These are phyloP conservation scores for Chlorella sp. DNA, from an alignment of 139 green algal genomes.

Conservation along the genomic window DNA sequence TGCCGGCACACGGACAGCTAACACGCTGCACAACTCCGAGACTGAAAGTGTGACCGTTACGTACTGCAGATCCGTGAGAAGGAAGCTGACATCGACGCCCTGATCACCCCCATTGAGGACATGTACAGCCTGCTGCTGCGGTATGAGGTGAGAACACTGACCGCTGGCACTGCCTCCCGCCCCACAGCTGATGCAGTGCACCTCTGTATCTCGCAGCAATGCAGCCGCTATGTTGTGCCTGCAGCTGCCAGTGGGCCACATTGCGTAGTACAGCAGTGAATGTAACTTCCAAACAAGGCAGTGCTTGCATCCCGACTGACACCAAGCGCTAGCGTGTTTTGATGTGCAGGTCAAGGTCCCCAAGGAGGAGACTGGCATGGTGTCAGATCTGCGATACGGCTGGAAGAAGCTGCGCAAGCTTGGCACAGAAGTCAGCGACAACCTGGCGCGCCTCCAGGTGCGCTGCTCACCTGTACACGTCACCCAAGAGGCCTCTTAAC, in stretches of 20 bases:
- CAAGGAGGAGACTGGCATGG: constrained; percentile 86
- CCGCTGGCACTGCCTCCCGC: no score
- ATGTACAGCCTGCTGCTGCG: constrained; percentile 85
- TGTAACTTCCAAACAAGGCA: no score
- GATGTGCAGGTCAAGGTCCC: constrained; percentile 82
- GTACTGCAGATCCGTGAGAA: constrained; percentile 66
- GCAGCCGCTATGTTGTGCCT: no score
- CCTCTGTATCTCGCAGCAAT: no score
- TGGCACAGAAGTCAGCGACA: constrained; percentile 70
- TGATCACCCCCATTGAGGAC: constrained; percentile 89
- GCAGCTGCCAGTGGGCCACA: no score
- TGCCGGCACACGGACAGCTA: no score
- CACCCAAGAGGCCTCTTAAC: no score
- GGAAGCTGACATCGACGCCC: constrained; percentile 78
- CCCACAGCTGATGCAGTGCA: no score
- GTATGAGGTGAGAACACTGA: constrained; percentile 61
- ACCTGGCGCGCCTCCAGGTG: constrained; percentile 73
- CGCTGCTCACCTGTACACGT: not conserved
- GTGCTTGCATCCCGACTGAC: no score
- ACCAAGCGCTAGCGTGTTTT: no score
- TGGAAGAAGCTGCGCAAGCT: constrained; percentile 90
- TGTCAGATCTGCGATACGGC: constrained; percentile 80
- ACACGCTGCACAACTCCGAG: no score
- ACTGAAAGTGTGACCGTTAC: not conserved
- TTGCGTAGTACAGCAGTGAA: no score